A percentile compares a stretch with the other conserved stretches of the same genome.
Conservation (phyloP, 2,329 filamentous ascomycete species). For the Anisogramma anomala region DNA sequence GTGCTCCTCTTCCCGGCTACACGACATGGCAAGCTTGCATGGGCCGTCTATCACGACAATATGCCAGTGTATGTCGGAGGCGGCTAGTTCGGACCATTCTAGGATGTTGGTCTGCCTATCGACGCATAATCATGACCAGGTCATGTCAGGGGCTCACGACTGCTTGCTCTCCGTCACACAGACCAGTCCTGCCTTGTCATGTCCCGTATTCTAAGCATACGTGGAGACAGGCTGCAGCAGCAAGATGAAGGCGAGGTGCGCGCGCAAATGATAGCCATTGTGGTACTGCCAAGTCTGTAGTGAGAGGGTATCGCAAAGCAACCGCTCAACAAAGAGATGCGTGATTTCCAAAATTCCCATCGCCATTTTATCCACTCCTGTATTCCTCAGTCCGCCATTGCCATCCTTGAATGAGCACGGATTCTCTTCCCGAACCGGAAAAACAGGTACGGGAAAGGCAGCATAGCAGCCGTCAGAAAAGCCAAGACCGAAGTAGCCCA, state of each 20-base stretch:
- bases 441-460: constrained; percentile 54
- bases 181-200: not conserved
- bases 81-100: not conserved
- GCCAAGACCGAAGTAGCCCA: constrained; percentile 56
- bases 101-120: not conserved
- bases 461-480: constrained; percentile 49
- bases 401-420: constrained; percentile 43
- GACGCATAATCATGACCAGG: not conserved
- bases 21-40: constrained; percentile 12
- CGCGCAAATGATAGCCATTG: not conserved
- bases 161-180: not conserved
- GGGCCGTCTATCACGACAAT: not conserved
- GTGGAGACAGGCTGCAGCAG: not conserved
- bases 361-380: not conserved
- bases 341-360: too few relatives aligned
- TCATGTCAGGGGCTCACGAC: not conserved
- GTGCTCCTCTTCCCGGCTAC: constrained; percentile 2
- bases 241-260: not conserved
- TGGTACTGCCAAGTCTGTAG: not conserved
- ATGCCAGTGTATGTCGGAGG: constrained; percentile 1
- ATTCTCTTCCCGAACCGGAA: constrained; percentile 49
- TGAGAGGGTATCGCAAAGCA: not conserved
- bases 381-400: constrained; percentile 21
- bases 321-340: too few relatives aligned
- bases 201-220: not conserved